Conservation (phyloP, 2,329 filamentous ascomycete species). For the Ophiocordyceps camponoti-leonardi region DNA sequence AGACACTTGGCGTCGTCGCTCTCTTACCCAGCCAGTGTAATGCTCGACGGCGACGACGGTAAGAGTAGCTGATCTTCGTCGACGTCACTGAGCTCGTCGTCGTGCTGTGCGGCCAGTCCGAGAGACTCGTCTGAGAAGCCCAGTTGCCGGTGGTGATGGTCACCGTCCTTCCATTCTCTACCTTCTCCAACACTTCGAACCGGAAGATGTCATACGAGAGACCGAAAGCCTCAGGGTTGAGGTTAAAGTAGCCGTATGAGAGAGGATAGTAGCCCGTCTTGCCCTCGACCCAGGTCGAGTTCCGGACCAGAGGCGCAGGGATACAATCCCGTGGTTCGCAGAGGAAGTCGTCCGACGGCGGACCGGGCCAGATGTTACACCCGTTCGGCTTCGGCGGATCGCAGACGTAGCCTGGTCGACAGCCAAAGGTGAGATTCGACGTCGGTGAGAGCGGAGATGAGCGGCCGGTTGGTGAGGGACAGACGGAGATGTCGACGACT, state of each 20-base stretch:
- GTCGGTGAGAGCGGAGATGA: conserved; percentile 13
- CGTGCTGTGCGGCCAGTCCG: conserved; percentile 10
- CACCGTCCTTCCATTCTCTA: conserved; percentile 17
- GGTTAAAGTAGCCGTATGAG: conserved; percentile 39
- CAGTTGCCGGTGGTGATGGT: conserved; percentile 39
- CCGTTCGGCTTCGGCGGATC: conserved; percentile 27
- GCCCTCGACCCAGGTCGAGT: conserved; percentile 24
- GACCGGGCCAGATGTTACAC: conserved; percentile 33
- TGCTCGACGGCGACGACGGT: conserved; percentile 3
- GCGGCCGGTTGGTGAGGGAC: conserved; percentile 24
- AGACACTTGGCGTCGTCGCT: conserved; percentile 25
- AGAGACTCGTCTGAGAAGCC: conserved; percentile 31
- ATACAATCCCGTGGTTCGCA: conserved; percentile 29
- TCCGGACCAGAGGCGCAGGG: conserved; percentile 17
- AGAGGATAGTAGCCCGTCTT: conserved; percentile 33
- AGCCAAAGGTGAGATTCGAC: conserved; percentile 34
- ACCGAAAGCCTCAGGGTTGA: conserved; percentile 44
- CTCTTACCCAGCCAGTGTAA: conserved; percentile 19
- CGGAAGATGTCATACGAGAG: conserved; percentile 45
- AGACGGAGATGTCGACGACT: conserved; percentile 18
- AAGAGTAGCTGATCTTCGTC: background rate
- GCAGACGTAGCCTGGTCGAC: conserved; percentile 34
- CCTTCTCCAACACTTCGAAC: conserved; percentile 19
- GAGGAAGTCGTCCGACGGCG: conserved; percentile 26
- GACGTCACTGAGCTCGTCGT: background rate